These are phyloP conservation scores for Globisporangium camurandrum DNA, from an alignment of 352 stramenopile genomes.

Conservation along the genomic window DNA sequence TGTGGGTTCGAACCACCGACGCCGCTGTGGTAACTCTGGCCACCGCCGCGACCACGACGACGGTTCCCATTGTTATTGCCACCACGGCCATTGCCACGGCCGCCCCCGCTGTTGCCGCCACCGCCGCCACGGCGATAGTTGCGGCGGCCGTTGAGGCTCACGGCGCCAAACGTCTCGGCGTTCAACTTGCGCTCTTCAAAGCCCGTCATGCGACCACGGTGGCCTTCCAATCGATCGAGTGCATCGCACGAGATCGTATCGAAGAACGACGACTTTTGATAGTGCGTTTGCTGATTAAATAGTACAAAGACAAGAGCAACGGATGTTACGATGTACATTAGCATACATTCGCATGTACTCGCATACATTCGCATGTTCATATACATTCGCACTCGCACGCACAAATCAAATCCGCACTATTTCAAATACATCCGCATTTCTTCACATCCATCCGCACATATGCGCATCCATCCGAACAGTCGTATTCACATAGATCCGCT, in stretches of 20 bases:
- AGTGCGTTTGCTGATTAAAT: constrained; percentile 32
- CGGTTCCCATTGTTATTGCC: constrained; percentile 10
- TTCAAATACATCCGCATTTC: no score
- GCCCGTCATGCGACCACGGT: constrained; percentile 53
- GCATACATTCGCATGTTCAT: no score
- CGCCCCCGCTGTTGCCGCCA: constrained; percentile 25
- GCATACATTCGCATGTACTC: no score
- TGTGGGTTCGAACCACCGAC: no score
- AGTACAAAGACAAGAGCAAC: not conserved
- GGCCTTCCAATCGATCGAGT: constrained; percentile 70
- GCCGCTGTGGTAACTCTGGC: constrained; percentile 23
- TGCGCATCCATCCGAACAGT: no score
- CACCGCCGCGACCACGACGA: constrained; percentile 18
- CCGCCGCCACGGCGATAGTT: constrained; percentile 58
- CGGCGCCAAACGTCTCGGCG: constrained; percentile 84
- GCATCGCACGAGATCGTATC: constrained; percentile 87
- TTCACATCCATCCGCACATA: no score
- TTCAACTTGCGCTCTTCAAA: constrained; percentile 83
- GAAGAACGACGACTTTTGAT: constrained; percentile 88
- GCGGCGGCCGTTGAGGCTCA: constrained; percentile 80
- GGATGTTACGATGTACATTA: not conserved
- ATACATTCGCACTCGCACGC: no score
- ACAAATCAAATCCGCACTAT: no score
- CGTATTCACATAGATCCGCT: no score
- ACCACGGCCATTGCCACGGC: constrained; percentile 25